These are phyloP conservation scores for Nemania sp. DNA, from an alignment of 2,329 filamentous ascomycete genomes.

Conservation along the genomic window DNA sequence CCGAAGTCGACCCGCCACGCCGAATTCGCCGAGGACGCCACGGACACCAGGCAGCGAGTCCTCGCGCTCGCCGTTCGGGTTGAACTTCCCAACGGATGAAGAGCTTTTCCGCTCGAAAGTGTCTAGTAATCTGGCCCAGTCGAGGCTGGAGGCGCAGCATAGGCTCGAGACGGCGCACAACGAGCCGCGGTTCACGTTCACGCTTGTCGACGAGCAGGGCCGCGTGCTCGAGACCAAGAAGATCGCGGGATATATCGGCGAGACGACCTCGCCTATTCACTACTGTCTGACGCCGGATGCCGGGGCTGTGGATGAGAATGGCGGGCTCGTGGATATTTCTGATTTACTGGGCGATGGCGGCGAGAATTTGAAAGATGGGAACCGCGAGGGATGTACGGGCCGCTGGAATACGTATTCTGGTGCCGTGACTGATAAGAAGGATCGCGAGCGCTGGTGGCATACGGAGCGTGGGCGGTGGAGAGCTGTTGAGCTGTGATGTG, in stretches of 20 bases:
- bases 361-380: slow-evolving; percentile 44
- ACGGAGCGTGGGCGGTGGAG: slow-evolving; percentile 53
- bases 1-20: slow-evolving; percentile 37
- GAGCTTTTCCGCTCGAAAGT: slow-evolving; percentile 35
- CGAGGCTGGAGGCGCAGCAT: slow-evolving; percentile 66
- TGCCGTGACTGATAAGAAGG: slow-evolving; percentile 45
- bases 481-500: slow-evolving; percentile 25
- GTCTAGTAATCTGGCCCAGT: slow-evolving; percentile 51
- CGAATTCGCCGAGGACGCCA: slow-evolving; percentile 41
- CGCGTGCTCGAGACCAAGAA: slow-evolving; percentile 54
- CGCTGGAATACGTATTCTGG: slow-evolving; percentile 47
- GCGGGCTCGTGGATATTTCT: slow-evolving; percentile 56
- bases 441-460: slow-evolving; percentile 55
- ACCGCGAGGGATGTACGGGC: slow-evolving; percentile 48
- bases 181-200: slow-evolving; percentile 59
- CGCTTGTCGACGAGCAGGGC: slow-evolving; percentile 59
- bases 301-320: slow-evolving; percentile 58
- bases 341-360: slow-evolving; percentile 54
- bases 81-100: slow-evolving; percentile 34
- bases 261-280: slow-evolving; percentile 58
- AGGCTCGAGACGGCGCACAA: slow-evolving; percentile 62
- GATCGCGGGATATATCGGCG: slow-evolving; percentile 65
- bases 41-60: slow-evolving; percentile 27
- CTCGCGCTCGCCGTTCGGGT: slow-evolving; percentile 27
- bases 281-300: slow-evolving; percentile 64